A percentile compares a stretch with the other conserved stretches of the same genome.
These are phyloP conservation scores for Gracilaria gracilis DNA, from an alignment of 23 red algal species.

Conservation along the genomic window DNA sequence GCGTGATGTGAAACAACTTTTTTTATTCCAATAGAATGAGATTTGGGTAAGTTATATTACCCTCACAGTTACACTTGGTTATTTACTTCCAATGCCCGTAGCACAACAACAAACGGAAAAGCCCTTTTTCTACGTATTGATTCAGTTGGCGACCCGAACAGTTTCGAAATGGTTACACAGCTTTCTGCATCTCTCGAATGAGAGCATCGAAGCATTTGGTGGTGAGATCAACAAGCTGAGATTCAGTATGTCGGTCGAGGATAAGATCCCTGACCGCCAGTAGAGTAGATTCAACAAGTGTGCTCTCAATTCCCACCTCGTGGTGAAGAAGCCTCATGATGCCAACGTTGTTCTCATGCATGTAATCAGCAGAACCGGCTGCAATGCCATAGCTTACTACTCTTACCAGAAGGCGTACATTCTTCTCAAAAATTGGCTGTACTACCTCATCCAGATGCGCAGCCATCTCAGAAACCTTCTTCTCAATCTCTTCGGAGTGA, in stretches of 20 bases:
- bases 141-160: not conserved
- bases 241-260: conserved; percentile 15
- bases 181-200: not conserved
- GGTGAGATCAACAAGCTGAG: conserved; percentile 25
- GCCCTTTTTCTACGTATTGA: not conserved
- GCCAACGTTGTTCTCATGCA: conserved; percentile 72
- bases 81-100: not conserved
- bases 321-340: conserved; percentile 70
- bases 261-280: conserved; percentile 29
- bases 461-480: conserved; percentile 25
- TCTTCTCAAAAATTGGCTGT: conserved; percentile 41
- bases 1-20: not conserved
- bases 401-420: conserved; percentile 52
- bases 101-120: conserved; percentile 15
- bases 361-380: conserved; percentile 57
- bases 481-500: conserved; percentile 61
- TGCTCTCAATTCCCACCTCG: conserved; percentile 43
- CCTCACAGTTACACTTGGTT: not conserved
- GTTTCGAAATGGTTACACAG: not conserved
- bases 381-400: conserved; percentile 74
- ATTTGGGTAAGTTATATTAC: not conserved
- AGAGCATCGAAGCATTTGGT: conserved; percentile 39
- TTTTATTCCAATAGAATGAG: conserved; percentile 12
- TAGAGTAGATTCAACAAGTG: conserved; percentile 15
- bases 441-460: conserved; percentile 31